Conservation (phyloP, 805 yeast genomes). For the Nakazawaea sp. region DNA sequence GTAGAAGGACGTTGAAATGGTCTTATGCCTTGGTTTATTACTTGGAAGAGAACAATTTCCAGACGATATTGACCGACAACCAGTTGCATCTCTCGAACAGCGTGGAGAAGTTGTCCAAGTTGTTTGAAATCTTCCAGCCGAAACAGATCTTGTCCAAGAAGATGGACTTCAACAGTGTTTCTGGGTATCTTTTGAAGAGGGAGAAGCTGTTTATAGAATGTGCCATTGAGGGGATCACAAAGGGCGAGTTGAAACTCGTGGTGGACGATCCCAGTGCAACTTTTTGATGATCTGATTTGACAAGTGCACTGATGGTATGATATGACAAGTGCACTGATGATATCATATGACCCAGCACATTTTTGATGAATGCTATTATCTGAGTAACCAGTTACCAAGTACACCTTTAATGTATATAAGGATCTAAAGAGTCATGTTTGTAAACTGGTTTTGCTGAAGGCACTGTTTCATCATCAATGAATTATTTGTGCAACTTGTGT, state of each 20-base stretch:
- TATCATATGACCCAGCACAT: too few relatives aligned
- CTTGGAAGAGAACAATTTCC: slow-evolving; percentile 40
- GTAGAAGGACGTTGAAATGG: slow-evolving; percentile 83
- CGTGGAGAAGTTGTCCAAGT: slow-evolving; percentile 25
- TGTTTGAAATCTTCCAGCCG: slow-evolving; percentile 25
- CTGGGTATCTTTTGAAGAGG: slow-evolving; percentile 9
- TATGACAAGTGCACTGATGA: too few relatives aligned
- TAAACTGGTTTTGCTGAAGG: too few relatives aligned
- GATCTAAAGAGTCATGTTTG: too few relatives aligned
- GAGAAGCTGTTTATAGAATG: slow-evolving; percentile 10
- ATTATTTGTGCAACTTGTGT: too few relatives aligned
- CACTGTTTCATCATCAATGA: too few relatives aligned
- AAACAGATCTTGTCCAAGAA: slow-evolving; percentile 20
- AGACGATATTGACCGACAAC: slow-evolving; percentile 61
- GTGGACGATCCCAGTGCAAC: slow-evolving; percentile 6
- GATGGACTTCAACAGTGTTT: slow-evolving; percentile 13
- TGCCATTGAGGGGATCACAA: slow-evolving; percentile 8
- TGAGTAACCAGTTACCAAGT: too few relatives aligned
- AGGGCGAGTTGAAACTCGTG: slow-evolving; percentile 3
- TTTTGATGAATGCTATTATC: too few relatives aligned
- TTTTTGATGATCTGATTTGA: too few relatives aligned
- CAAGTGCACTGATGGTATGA: too few relatives aligned
- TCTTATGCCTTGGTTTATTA: slow-evolving; percentile 78
- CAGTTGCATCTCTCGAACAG: slow-evolving; percentile 27
- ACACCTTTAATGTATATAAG: too few relatives aligned